phyloP scores from a whole-genome alignment of 306 rosid species.

The Castanea crenata region DNA sequence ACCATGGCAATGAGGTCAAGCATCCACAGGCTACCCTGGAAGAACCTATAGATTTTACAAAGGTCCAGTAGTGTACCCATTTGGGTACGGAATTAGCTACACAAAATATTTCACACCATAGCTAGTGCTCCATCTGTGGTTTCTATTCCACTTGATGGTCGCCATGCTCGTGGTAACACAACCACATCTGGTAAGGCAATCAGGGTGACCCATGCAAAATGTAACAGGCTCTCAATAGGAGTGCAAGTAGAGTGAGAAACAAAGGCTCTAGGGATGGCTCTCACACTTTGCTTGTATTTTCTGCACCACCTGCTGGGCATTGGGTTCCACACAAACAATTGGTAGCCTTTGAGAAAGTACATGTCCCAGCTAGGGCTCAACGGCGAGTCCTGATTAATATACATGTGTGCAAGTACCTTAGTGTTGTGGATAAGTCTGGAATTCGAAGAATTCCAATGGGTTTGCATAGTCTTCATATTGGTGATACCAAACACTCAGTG shows the following conservation, averaged over 20 bases:
- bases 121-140: constrained; percentile 52
- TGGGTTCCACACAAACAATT: constrained; percentile 70
- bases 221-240: constrained; percentile 51
- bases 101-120: constrained; percentile 53
- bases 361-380: constrained; percentile 45
- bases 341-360: constrained; percentile 68
- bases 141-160: constrained; percentile 57
- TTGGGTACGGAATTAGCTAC: constrained; percentile 73
- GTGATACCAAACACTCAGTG: constrained; percentile 49
- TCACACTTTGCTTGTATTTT: constrained; percentile 66
- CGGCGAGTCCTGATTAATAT: constrained; percentile 47
- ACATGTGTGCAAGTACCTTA: constrained; percentile 75
- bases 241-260: constrained; percentile 63
- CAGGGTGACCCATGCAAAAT: constrained; percentile 72
- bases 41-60: constrained; percentile 80
- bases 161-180: constrained; percentile 22
- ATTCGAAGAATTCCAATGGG: constrained; percentile 81
- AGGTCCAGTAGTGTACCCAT: constrained; percentile 76
- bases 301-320: constrained; percentile 52
- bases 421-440: constrained; percentile 74
- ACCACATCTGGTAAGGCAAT: constrained; percentile 54
- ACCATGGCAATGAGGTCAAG: constrained; percentile 76
- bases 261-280: constrained; percentile 69
- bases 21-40: constrained; percentile 60
- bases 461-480: constrained; percentile 56